Evolutionary conservation across 495 filamentous ascomycete species (phyloP), one percentile per base, ranked within the genome.

Genomic region (Aspergillus ellipticus): DNA sequence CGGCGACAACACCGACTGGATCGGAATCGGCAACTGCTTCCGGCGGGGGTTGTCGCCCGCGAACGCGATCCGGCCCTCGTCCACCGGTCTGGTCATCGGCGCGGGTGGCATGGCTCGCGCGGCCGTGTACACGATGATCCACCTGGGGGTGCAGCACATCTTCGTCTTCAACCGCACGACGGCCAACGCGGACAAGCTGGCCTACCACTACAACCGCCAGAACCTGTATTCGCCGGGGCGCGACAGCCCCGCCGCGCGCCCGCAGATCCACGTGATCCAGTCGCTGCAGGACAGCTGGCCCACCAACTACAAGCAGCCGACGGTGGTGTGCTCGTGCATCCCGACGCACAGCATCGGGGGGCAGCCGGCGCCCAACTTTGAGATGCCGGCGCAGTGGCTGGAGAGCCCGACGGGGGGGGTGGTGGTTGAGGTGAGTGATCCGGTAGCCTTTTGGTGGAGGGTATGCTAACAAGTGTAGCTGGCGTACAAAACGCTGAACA

Each of bases 1-100:
- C 56, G 89, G 89, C 10, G 88, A 92, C 56, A 93, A 93, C 63
- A 92, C 87, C 0, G 89, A 92, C 70, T 93, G 88, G 86, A 87
- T 87, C 47, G 85, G 87, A n/a, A 89, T 92, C 20, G 70, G 78
- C 52, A 77, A 79, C 20, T 89, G 86, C 57, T 78, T 91, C 39
- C 80, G 85, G 5, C 79, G 87, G 37, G 88, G 87, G 28, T 82
- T 92, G 26, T 90, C 88, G 22, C 89, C 89, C 4, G 79, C 85
- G 4, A 92, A 93, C 68, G 85, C 84, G 15, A 82, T 90, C 0
- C 83, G 85, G n/a, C 82, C 80, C 0, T 72, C 83, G 0, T 86
- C 85, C 4, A 86, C 84, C 0, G 87, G 79, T 1, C 75, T 93
- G 7, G 82, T 93, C 16, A 81, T 91, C 54, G 89, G 89, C 20